These are phyloP conservation scores for Beauveria caledonica DNA, from an alignment of 2,329 filamentous ascomycete species.

Conservation along the genomic window DNA sequence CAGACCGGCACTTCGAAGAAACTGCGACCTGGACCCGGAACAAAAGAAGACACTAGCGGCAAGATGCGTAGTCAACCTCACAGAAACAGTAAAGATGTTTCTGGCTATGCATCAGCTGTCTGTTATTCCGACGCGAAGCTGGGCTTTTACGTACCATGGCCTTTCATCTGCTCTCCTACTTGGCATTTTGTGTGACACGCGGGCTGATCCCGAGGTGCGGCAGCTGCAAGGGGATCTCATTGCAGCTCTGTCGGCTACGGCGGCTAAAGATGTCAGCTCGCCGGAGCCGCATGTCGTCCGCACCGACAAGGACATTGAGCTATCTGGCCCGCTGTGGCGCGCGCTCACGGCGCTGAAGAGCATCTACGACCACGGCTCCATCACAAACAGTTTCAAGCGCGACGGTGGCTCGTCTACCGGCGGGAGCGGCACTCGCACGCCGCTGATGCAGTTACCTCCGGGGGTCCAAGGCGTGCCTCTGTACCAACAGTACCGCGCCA, in stretches of 20 bases:
- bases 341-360: constrained; percentile 54
- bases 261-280: constrained; percentile 51
- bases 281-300: constrained; percentile 44
- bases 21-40: constrained; percentile 39
- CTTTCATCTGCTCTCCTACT: constrained; percentile 57
- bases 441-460: constrained; percentile 24
- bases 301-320: constrained; percentile 52
- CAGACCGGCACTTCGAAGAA: constrained; percentile 50
- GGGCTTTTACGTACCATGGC: constrained; percentile 61
- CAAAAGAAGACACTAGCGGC: constrained; percentile 49
- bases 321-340: constrained; percentile 53
- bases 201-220: constrained; percentile 53
- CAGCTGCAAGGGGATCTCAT: constrained; percentile 58
- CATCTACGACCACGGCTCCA: constrained; percentile 57
- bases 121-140: constrained; percentile 57
- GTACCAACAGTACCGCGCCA: constrained; percentile 20
- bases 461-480: constrained; percentile 17
- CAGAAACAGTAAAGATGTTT: constrained; percentile 61
- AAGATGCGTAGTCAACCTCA: constrained; percentile 53
- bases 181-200: constrained; percentile 55
- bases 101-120: constrained; percentile 61
- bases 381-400: constrained; percentile 43
- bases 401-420: constrained; percentile 39
- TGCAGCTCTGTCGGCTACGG: constrained; percentile 53
- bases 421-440: constrained; percentile 38